A percentile compares a stretch with the other conserved stretches of the same genome.
Evolutionary conservation across 768 basidiomycete genomes (phyloP).

Genomic region (Lactarius vividus): DNA sequence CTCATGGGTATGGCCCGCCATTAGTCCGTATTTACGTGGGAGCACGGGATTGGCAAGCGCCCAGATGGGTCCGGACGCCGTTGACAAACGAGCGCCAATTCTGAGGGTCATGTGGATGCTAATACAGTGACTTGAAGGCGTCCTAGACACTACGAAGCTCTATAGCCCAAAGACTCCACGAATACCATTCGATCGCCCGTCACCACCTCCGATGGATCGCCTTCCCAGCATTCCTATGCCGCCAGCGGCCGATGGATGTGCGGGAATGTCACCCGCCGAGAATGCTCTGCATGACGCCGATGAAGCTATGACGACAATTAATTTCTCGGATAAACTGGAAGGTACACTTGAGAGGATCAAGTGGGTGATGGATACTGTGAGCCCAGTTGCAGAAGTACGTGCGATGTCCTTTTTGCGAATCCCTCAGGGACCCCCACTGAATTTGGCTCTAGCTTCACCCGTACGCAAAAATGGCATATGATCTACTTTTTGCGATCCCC

Average conservation of each 20-base stretch:
- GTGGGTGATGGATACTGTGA: background rate
- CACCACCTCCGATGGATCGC: background rate
- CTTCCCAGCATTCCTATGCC: background rate
- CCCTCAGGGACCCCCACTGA: no score
- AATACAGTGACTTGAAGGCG: no score
- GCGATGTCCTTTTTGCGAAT: background rate
- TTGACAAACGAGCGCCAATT: no score
- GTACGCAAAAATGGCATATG: background rate
- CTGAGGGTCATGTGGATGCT: no score
- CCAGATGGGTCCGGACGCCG: no score
- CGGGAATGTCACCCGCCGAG: background rate
- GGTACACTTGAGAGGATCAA: background rate
- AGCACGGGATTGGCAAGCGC: no score
- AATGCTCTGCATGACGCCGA: background rate
- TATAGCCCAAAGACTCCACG: no score
- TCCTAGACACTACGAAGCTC: no score
- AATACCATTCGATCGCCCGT: background rate
- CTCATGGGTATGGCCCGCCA: background rate
- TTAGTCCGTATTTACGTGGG: background rate
- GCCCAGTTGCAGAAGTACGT: background rate
- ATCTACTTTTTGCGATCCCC: background rate
- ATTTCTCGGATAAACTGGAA: background rate
- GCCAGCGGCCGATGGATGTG: background rate
- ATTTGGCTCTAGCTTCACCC: background rate
- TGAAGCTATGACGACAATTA: background rate